Percentiles rank a stretch among this genome's conserved stretches.
Evolutionary conservation across 2,329 filamentous ascomycete species (phyloP).

Genomic region (Bipolaris sorokiniana): DNA sequence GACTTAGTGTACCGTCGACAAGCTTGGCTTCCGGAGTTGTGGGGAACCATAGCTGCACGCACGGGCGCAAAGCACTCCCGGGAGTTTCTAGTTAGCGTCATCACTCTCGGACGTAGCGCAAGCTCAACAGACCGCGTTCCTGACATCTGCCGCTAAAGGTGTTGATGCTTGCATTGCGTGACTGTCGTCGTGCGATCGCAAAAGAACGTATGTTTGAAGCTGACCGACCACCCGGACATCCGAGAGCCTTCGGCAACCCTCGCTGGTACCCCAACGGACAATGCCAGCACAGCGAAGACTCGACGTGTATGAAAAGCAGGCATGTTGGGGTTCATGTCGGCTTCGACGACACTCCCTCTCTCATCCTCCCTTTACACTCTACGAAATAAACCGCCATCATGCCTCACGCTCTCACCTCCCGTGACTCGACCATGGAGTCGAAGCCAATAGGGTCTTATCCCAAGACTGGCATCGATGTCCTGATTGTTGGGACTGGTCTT

Average conservation of each 20-base stretch:
- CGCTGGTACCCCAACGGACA: constrained; percentile 31
- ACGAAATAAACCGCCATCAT: constrained; percentile 25
- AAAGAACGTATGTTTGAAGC: constrained; percentile 14
- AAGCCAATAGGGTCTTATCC: constrained; percentile 62
- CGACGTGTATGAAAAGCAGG: constrained; percentile 23
- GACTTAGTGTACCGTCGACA: constrained; percentile 19
- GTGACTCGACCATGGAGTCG: constrained; percentile 54
- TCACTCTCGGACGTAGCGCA: constrained; percentile 24
- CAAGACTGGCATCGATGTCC: constrained; percentile 49
- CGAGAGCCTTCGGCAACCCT: constrained; percentile 28
- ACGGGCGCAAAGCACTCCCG: constrained; percentile 5
- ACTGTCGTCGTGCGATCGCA: constrained; percentile 1
- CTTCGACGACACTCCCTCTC: constrained; percentile 9
- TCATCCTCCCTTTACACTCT: constrained; percentile 3
- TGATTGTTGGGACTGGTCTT: constrained; percentile 50
- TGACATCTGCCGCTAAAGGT: constrained; percentile 20
- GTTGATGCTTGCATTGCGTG: constrained; percentile 19
- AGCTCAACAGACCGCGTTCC: constrained; percentile 14
- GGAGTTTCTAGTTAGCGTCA: constrained; percentile 20
- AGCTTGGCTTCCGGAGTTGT: constrained; percentile 35
- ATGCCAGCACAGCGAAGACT: constrained; percentile 12
- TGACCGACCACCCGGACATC: constrained; percentile 22
- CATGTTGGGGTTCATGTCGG: constrained; percentile 3
- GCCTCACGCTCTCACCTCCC: constrained; percentile 53
- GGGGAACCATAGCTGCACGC: constrained; percentile 39